Evolutionary conservation across 495 filamentous ascomycete genomes (phyloP), one percentile per base, ranked within the genome.

Genomic region (Pyrenopolyporus hunteri): DNA sequence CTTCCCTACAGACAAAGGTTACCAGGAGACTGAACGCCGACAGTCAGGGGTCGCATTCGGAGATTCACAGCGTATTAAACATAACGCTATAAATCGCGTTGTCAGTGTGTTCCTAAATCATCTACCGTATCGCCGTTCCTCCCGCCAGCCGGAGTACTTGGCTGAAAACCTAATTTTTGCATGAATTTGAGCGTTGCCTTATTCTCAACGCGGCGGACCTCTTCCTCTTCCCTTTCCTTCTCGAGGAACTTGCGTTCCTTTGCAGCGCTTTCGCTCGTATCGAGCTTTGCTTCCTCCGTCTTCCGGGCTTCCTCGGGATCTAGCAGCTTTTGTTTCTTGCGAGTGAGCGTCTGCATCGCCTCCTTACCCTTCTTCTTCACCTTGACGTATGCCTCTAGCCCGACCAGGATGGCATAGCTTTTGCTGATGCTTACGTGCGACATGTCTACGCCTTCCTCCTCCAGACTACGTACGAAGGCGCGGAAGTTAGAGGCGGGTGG

Each of bases 401-500:
- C 93, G 1, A 91, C 82, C 0, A 96, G 77, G 1, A 94, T 85
- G 0, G 90, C 88, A 65, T 95, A 97, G 3, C 86, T 87, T 60
- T 90, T 88, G 23, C 86, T 89, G 23, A 95, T 89, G 1, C 83
- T 88, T 6, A 94, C 85, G 19, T 81, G 82, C 0, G 82, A 83
- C 84, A 95, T 88, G 65, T 97, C 92, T 0, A 88, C 92, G 1
- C 89, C 89, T 28, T 81, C 82, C 3, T 88, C 83, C 49, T 85
- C 84, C 1, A 97, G 78, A 2, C 82, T 81, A 39, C 85, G 82
- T 1, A 96, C 79, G 54, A 97, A 96, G 13, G 87, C 84, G 9
- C 87, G 82, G 66, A 97, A 95, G 65, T 92, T 96, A 50, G 82
- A 73, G 1, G 80, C 79, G 0, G 93, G 90, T 1, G 93, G 93